A percentile compares a stretch with the other conserved stretches of the same genome.
Conservation (phyloP, 768 basidiomycete species). For the Leucocoprinus sp. region DNA sequence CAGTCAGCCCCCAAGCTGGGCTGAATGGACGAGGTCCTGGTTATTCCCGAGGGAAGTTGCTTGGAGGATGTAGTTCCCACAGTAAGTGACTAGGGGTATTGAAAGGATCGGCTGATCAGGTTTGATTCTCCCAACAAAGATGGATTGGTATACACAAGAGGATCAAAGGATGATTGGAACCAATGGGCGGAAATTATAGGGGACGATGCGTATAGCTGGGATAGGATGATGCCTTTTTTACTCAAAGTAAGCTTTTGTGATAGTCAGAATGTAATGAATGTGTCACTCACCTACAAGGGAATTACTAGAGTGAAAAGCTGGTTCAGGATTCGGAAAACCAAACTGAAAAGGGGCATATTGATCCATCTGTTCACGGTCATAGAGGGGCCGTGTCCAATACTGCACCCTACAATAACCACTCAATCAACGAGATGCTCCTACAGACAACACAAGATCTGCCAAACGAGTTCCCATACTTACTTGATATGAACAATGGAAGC, state of each 20-base stretch:
- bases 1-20: slow-evolving; percentile 9
- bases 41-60: slow-evolving; percentile 7
- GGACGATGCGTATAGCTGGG: slow-evolving; percentile 26
- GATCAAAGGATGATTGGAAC: slow-evolving; percentile 26
- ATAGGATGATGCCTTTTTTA: slow-evolving; percentile 19
- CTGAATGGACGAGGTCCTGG: slow-evolving; percentile 7
- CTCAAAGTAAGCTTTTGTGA: background rate
- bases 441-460: slow-evolving; percentile 21
- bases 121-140: slow-evolving; percentile 12
- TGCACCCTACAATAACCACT: background rate
- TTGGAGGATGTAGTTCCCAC: slow-evolving; percentile 11
- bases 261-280: no score
- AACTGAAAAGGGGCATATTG: slow-evolving; percentile 4
- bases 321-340: slow-evolving; percentile 5
- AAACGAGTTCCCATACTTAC: slow-evolving; percentile 29
- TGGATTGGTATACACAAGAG: slow-evolving; percentile 25
- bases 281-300: background rate
- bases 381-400: background rate
- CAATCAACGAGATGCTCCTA: slow-evolving; percentile 11
- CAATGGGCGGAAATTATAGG: slow-evolving; percentile 22
- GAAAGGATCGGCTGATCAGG: background rate
- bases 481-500: slow-evolving; percentile 33
- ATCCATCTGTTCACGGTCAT: slow-evolving; percentile 7
- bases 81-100: background rate
- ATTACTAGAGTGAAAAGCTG: slow-evolving; percentile 5